Conservation (phyloP, 2,329 filamentous ascomycete species). For the Sclerotinia borealis region DNA sequence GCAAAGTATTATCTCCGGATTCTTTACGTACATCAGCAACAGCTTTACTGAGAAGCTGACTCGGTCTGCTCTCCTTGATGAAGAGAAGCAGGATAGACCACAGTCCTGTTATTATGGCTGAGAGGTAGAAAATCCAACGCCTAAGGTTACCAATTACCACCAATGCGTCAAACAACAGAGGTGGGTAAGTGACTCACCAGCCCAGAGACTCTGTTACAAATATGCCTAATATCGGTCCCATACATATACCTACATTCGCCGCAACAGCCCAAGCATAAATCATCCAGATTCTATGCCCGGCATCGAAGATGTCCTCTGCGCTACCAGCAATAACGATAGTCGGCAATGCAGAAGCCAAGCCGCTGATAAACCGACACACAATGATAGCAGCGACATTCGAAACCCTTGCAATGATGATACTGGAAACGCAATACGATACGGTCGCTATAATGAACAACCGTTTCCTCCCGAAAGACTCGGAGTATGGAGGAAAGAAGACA, state of each 20-base stretch:
- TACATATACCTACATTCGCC: constrained; percentile 38
- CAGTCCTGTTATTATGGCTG: constrained; percentile 35
- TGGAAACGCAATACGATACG: constrained; percentile 31
- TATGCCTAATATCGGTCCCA: constrained; percentile 40
- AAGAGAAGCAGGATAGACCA: constrained; percentile 34
- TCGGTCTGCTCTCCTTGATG: constrained; percentile 40
- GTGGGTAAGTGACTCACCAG: constrained; percentile 31
- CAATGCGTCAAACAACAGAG: neutral
- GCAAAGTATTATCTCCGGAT: constrained; percentile 26
- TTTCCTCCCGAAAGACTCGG: constrained; percentile 35
- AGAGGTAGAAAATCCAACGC: constrained; percentile 41
- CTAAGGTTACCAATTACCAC: constrained; percentile 22
- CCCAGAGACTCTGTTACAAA: constrained; percentile 36
- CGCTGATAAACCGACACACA: constrained; percentile 39
- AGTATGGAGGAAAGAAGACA: constrained; percentile 35
- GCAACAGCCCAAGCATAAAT: constrained; percentile 40
- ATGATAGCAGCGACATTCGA: constrained; percentile 35
- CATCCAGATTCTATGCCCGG: constrained; percentile 40
- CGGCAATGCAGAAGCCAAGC: constrained; percentile 42
- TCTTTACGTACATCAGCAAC: constrained; percentile 23
- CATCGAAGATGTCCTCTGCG: constrained; percentile 45
- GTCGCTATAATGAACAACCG: constrained; percentile 34
- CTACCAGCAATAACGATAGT: constrained; percentile 42
- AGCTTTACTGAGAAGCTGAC: constrained; percentile 36
- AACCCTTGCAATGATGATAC: constrained; percentile 35